phyloP scores from a whole-genome alignment of 2,329 filamentous ascomycete genomes.

The Fusarium albidum region DNA sequence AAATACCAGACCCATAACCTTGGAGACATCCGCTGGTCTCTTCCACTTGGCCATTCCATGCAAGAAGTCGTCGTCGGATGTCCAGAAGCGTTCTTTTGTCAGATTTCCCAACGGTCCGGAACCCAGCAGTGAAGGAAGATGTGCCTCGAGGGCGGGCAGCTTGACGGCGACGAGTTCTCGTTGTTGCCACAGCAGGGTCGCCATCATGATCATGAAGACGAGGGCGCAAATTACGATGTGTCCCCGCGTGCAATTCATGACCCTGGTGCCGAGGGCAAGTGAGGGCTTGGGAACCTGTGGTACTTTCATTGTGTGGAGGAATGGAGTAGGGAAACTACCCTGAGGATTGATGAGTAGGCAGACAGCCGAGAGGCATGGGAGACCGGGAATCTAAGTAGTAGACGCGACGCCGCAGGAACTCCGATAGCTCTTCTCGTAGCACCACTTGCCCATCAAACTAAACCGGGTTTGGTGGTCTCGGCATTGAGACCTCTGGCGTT shows the following conservation, averaged over 20 bases:
- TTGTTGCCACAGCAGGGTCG: conserved; percentile 26
- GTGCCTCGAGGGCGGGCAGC: conserved; percentile 15
- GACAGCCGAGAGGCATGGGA: neutral
- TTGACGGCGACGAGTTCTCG: conserved; percentile 22
- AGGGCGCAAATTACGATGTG: conserved; percentile 27
- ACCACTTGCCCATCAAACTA: neutral
- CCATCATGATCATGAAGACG: conserved; percentile 31
- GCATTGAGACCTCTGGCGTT: neutral
- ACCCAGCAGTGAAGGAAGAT: neutral
- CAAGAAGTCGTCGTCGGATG: conserved; percentile 27
- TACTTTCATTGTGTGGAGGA: conserved; percentile 18
- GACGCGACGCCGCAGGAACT: neutral
- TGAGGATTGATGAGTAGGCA: neutral
- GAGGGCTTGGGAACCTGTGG: conserved; percentile 2
- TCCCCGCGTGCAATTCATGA: conserved; percentile 23
- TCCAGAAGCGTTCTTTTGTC: conserved; percentile 34
- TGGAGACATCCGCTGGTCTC: conserved; percentile 33
- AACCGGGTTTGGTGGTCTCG: conserved; percentile 3
- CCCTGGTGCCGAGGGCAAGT: neutral
- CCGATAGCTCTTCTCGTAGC: neutral
- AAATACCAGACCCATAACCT: conserved; percentile 56
- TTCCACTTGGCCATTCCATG: conserved; percentile 30
- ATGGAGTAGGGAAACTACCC: neutral
- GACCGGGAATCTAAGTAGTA: conserved; percentile 20
- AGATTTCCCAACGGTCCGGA: neutral